These are phyloP conservation scores for Ophiostoma pallidulum DNA, from an alignment of 2,329 filamentous ascomycete genomes.

Conservation along the genomic window DNA sequence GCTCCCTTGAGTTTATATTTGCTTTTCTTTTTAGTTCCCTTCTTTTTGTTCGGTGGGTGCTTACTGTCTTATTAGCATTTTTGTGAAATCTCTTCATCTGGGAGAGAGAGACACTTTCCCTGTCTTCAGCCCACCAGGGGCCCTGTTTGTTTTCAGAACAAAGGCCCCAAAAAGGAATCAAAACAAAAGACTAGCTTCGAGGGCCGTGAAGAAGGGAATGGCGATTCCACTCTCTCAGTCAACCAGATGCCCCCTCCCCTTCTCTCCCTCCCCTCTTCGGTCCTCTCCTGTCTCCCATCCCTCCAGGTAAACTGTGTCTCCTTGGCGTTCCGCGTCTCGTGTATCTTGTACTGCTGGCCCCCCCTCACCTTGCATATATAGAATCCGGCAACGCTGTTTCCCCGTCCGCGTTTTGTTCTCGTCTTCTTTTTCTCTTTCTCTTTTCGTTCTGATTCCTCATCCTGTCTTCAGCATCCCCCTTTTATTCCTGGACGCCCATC, in stretches of 20 bases:
- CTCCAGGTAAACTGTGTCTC: background rate
- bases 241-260: background rate
- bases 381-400: conserved; percentile 8
- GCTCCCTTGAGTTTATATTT: no score
- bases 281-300: no score
- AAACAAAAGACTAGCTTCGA: background rate
- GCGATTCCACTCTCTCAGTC: conserved; percentile 1
- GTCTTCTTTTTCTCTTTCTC: background rate
- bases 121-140: no score
- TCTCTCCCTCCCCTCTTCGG: no score
- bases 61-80: background rate
- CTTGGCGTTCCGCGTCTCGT: background rate
- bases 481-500: background rate
- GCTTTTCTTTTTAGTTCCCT: background rate
- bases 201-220: background rate
- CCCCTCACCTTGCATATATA: no score
- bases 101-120: no score
- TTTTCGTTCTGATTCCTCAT: background rate
- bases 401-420: background rate
- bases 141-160: background rate
- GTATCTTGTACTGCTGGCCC: no score
- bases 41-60: background rate
- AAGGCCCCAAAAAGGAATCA: background rate
- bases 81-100: background rate
- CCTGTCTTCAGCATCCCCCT: no score